Conservation (phyloP, 257 asterid species). For the Ocimum tenuiflorum region DNA sequence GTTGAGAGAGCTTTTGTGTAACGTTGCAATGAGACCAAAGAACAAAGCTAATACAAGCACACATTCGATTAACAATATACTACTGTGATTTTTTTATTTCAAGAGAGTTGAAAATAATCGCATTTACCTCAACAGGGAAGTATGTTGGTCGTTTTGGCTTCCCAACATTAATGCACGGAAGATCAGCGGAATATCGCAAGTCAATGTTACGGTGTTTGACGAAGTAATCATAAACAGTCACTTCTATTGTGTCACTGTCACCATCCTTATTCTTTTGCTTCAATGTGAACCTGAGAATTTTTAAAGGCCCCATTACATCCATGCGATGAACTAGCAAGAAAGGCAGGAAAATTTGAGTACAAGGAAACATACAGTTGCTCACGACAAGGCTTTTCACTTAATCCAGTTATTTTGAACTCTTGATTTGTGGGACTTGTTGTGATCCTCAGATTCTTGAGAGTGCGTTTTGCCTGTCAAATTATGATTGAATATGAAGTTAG, state of each 20-base stretch:
- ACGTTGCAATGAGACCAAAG: slow-evolving; percentile 73
- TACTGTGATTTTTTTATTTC: neutral
- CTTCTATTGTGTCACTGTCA: slow-evolving; percentile 56
- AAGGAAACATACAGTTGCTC: slow-evolving; percentile 50
- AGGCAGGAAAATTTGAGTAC: slow-evolving; percentile 5
- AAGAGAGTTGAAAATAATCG: neutral
- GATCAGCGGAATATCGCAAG: slow-evolving; percentile 68
- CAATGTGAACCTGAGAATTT: slow-evolving; percentile 46
- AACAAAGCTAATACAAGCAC: slow-evolving; percentile 46
- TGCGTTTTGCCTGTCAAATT: slow-evolving; percentile 60
- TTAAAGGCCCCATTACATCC: neutral
- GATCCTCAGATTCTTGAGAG: slow-evolving; percentile 72
- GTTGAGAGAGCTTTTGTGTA: slow-evolving; percentile 72
- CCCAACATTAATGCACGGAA: slow-evolving; percentile 94
- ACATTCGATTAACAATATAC: neutral
- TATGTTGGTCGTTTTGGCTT: slow-evolving; percentile 81
- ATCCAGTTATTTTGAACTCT: slow-evolving; percentile 74
- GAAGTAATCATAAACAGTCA: slow-evolving; percentile 84
- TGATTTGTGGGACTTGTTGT: slow-evolving; percentile 66
- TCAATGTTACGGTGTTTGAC: slow-evolving; percentile 68
- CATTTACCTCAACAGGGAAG: slow-evolving; percentile 73
- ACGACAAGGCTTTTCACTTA: slow-evolving; percentile 66
- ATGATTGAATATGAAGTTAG: slow-evolving; percentile 6
- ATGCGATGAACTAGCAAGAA: neutral
- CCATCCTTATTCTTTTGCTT: slow-evolving; percentile 53